Base-by-base conservation (phyloP, 2,329 filamentous ascomycete species). In the Fonsecaea pedrosoi region DNA sequence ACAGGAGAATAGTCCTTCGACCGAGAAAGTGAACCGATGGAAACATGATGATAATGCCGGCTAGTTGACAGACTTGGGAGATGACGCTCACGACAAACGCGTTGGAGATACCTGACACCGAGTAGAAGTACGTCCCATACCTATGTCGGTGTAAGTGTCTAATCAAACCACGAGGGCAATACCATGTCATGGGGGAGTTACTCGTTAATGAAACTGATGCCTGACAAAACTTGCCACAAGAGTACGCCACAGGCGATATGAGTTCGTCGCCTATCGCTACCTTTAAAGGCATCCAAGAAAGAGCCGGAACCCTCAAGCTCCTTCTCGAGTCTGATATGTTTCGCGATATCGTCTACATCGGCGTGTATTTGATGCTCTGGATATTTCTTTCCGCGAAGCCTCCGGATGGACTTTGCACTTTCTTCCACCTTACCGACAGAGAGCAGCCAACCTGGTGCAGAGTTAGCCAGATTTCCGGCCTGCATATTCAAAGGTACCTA, bases 231-330 rank as follows among this genome's bases (percentile, higher is more conserved):
- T 34, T 62, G 59, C 9, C 42, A 32, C 30, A 35, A 30, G 9
- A 54, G n/a, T 1, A 54, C 13, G 5, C 48, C 15, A 48, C 34
- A 32, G 2, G 74, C 73, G 35, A 81, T 79, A 63, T 80, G 79
- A 1, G 79, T 81, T 2, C 79, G 77, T 0, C 79, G 77, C 12
- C 74, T 69, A 32, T 77, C 70, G 18, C 54, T 69, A 1, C 74
- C 73, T 30, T 68, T 69, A 59, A 76, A 74, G 60, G 73, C 74
- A 48, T 77, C 75, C 15, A 71, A 42, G 50, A 75, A 76, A 10
- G 65, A 67, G 6, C 70, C 69, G 6, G 71, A 71, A 1, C 59
- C 60, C 5, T 70, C 65, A 2, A 67, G 48, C 6, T 67, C 61
- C 37, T 73, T 62, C 21, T 76, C 75, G n/a, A 77, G 64, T 2